phyloP scores from a whole-genome alignment of 106 monocot species.

The Platanthera guangdongensis region DNA sequence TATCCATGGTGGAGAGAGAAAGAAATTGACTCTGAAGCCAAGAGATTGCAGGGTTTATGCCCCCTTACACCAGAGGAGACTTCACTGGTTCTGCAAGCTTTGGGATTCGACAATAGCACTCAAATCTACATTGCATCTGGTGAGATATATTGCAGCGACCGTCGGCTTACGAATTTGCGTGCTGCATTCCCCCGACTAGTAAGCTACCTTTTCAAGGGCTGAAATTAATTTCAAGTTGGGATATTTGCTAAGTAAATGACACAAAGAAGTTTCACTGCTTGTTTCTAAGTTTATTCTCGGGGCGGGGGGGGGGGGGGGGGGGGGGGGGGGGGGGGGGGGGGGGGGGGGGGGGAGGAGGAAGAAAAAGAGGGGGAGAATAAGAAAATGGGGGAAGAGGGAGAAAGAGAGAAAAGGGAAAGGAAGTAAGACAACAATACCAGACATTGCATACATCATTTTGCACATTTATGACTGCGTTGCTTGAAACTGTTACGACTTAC shows the following conservation, averaged over 20 bases:
- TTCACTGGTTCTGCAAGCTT: slow-evolving; percentile 52
- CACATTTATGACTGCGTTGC: too few species aligned
- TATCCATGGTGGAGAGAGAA: slow-evolving; percentile 99
- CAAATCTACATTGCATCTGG: slow-evolving; percentile 91
- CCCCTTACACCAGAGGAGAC: slow-evolving; percentile 91
- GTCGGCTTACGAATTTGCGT: slow-evolving; percentile 42
- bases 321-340: too few species aligned
- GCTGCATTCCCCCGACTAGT: slow-evolving; percentile 69
- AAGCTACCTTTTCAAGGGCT: slow-evolving; percentile 9
- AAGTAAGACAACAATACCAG: too few species aligned
- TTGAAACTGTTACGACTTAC: too few species aligned
- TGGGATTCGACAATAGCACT: slow-evolving; percentile 52
- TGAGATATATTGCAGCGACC: slow-evolving; percentile 73
- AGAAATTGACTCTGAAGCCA: slow-evolving; percentile 72
- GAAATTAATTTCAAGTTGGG: background rate
- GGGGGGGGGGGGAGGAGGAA: too few species aligned
- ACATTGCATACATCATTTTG: too few species aligned
- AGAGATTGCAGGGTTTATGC: slow-evolving; percentile 73
- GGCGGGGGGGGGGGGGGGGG: too few species aligned
- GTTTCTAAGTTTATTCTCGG: background rate
- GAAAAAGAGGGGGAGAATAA: too few species aligned
- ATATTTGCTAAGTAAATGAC: background rate
- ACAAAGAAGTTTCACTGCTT: background rate
- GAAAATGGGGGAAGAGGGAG: too few species aligned
- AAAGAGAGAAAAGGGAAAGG: too few species aligned